Evolutionary conservation across 148 eudicot species (phyloP), one percentile per base, ranked within the genome.

Genomic region (Chenopodium album): DNA sequence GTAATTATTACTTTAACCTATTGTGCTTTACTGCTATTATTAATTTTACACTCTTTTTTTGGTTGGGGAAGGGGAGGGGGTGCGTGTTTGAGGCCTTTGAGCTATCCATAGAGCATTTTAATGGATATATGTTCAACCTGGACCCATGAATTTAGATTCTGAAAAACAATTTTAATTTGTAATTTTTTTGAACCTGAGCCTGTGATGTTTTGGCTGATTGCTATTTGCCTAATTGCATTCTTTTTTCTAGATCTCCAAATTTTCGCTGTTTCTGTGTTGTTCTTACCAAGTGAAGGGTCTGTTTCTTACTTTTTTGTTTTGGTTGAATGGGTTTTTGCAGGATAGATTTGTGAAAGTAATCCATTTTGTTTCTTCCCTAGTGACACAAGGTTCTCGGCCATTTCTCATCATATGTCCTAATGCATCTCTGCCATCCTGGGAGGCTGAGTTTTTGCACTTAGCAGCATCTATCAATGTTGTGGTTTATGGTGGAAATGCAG

Each of bases 401-500:
- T 86, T 90, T 81, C 92, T 93, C 13, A 78, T 93, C 59, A 86
- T 92, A 37, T 72, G 91, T 54, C 85, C 84, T 13, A 71, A 86
- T 28, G 73, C 69, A 54, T 81, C 79, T 28, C 78, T 89, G 72
- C 83, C 87, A 64, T 76, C 71, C 60, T 93, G 95, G 95, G 92
- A 88, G 86, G 87, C 89, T 85, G 93, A 87, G 85, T 90, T 93
- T 78, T 76, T 83, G 73, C 89, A 77, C 9, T 52, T 89, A 83
- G 89, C 87, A 31, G 82, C 92, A 71, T 86, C 87, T 22, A 66
- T 86, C 76, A 87, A 88, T 91, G 85, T 90, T 41, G 84, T 91
- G 54, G 86, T 89, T 54, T 94, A 91, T 79, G 63, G 85, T 52
- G 98, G 96, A 78, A 86, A 63, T 26, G 79, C 75, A 63, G 86